phyloP scores from a whole-genome alignment of 306 rosid species.

The Cicer judaicum region DNA sequence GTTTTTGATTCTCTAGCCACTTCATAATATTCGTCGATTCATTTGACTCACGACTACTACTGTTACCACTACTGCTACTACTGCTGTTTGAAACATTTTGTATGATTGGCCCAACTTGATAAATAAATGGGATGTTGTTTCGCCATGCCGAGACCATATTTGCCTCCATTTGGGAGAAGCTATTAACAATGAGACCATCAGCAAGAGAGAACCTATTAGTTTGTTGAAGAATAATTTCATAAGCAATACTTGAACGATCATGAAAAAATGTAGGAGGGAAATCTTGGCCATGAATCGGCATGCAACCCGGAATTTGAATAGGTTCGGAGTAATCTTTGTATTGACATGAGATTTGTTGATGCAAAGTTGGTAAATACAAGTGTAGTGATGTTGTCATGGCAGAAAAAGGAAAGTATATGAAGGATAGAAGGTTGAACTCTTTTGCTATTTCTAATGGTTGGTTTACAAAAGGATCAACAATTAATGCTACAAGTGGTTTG shows the following conservation, averaged over 20 bases:
- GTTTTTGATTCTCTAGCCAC: not conserved
- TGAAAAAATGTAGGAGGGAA: not conserved
- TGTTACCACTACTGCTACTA: not conserved
- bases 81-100: not conserved
- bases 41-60: not conserved
- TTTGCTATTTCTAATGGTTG: constrained; percentile 28
- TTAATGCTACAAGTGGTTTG: constrained; percentile 6
- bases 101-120: not conserved
- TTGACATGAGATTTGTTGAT: constrained; percentile 14
- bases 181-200: not conserved
- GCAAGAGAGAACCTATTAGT: not conserved
- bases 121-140: no score
- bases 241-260: not conserved
- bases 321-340: not conserved
- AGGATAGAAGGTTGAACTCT: constrained; percentile 35
- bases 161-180: not conserved
- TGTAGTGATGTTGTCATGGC: not conserved
- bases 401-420: constrained; percentile 31
- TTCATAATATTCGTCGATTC: not conserved
- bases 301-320: not conserved
- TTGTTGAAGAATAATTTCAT: not conserved
- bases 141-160: no score
- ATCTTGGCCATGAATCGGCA: not conserved
- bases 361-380: not conserved
- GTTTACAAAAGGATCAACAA: constrained; percentile 25